A percentile compares a stretch with the other conserved stretches of the same genome.
Conservation (phyloP, 495 filamentous ascomycete genomes). For the Penicillium bialowiezense region DNA sequence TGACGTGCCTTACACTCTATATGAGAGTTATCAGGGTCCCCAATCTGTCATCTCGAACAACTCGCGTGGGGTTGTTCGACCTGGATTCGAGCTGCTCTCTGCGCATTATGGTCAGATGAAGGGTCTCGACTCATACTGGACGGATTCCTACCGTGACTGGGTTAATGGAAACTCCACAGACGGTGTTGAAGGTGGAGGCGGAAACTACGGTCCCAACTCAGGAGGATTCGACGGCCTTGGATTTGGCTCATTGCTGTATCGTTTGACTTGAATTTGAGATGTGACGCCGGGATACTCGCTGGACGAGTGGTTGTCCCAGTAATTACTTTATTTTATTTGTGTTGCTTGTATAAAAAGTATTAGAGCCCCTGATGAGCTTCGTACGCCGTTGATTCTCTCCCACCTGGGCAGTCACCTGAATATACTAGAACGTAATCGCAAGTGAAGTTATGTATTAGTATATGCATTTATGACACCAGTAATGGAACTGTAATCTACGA, state of each 20-base stretch:
- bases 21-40: constrained; percentile 32
- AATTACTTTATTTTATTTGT: no score
- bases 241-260: constrained; percentile 35
- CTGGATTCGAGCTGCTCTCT: constrained; percentile 40
- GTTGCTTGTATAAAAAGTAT: no score
- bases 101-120: constrained; percentile 37
- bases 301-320: no score
- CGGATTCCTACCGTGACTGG: constrained; percentile 28
- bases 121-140: constrained; percentile 31
- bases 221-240: constrained; percentile 38
- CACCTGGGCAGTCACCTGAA: no score
- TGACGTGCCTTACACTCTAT: constrained; percentile 41
- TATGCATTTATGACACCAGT: no score
- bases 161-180: constrained; percentile 20
- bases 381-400: no score
- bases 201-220: constrained; percentile 30
- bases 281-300: no score
- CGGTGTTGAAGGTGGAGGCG: constrained; percentile 35
- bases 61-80: constrained; percentile 30
- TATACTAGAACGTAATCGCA: no score
- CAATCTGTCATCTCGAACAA: constrained; percentile 28
- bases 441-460: no score
- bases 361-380: no score
- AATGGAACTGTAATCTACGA: no score
- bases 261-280: background rate